Percentiles rank a stretch among this genome's conserved stretches.
Evolutionary conservation across 2,329 filamentous ascomycete genomes (phyloP).

Genomic region (Tolypocladium capitatum): DNA sequence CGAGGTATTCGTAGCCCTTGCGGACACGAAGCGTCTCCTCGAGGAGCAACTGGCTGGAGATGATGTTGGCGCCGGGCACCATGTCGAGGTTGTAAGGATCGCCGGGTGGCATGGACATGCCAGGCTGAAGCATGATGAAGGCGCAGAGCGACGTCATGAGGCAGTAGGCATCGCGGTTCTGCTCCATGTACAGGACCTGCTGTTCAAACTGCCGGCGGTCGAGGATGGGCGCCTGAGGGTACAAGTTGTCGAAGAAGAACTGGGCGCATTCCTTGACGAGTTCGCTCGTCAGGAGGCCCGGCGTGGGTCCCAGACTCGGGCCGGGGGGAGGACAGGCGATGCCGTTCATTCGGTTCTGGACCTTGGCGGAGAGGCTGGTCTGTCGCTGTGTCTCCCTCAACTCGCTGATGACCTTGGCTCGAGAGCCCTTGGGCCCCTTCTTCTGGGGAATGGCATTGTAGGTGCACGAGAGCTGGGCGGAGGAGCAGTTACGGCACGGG

Average conservation of each 20-base stretch:
- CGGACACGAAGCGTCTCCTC: slow-evolving; percentile 54
- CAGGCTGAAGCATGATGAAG: slow-evolving; percentile 56
- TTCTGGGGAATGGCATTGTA: slow-evolving; percentile 66
- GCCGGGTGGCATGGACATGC: slow-evolving; percentile 45
- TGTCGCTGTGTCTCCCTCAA: slow-evolving; percentile 55
- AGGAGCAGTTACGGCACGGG: slow-evolving; percentile 58
- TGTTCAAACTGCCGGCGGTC: slow-evolving; percentile 44
- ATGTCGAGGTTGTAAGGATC: slow-evolving; percentile 44
- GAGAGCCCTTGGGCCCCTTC: slow-evolving; percentile 61
- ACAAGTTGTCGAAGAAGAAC: slow-evolving; percentile 57
- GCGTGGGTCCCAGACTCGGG: slow-evolving; percentile 38
- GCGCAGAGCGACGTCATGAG: slow-evolving; percentile 51
- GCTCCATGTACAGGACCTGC: slow-evolving; percentile 46
- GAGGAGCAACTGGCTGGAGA: slow-evolving; percentile 52
- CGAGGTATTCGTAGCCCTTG: slow-evolving; percentile 47
- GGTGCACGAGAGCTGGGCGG: slow-evolving; percentile 54
- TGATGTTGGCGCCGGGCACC: slow-evolving; percentile 44
- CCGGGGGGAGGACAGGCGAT: slow-evolving; percentile 34
- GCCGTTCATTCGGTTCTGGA: slow-evolving; percentile 47
- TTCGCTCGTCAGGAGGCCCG: slow-evolving; percentile 46
- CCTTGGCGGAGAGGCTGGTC: slow-evolving; percentile 47
- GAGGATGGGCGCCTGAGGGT: slow-evolving; percentile 49
- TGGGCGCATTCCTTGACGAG: slow-evolving; percentile 53
- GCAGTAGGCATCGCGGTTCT: slow-evolving; percentile 50
- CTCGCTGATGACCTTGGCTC: slow-evolving; percentile 65